Base-by-base conservation (phyloP, 1,284 basidiomycete species). In the Pseudozyma sp. region DNA sequence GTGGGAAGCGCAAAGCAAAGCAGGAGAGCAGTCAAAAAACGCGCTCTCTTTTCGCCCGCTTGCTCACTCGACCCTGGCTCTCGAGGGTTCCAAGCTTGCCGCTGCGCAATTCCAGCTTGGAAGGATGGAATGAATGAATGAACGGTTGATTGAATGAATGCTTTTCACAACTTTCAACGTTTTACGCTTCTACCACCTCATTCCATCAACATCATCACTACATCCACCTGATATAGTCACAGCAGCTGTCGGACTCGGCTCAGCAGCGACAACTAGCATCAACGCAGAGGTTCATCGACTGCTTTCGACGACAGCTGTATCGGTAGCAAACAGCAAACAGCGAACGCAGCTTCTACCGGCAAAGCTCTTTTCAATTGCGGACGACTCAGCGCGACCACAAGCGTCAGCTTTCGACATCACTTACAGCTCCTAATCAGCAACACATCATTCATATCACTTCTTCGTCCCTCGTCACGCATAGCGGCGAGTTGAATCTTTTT, bases 381-480 rank as follows among this genome's bases (percentile, higher is more conserved):
- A n/a, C 39, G 39, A 4, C 4, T 40, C 39, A 8, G 39, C 11
- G 11, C 39, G 8, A 8, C 39, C 16, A 31, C 25, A 31, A 6
- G 25, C 25, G 25, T 31, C 45, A 47, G 45, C 45, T 12, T 18
- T 25, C 45, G 3, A 31, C 6, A n/a, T n/a, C n/a, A n/a, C n/a
- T n/a, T n/a, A n/a, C n/a, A n/a, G n/a, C n/a, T n/a, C n/a, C n/a
- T n/a, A 10, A 21, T 21, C 44, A 8, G 25, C 18, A 47, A 11
- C 18, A 7, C 14, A 16, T 47, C 45, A 25, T n/a, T 19, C 25
- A 21, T 19, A 25, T 14, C 25, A 31, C 25, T 31, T 31, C 25
- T 31, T 31, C 25, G 25, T 8, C 19, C 25, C 16, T 51, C 59
- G 55, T 59, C 48, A 54, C 59, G 66, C 66, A 62, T 40, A 69